These are phyloP conservation scores for Saccharomyces hybrid DNA, from an alignment of 1,139 yeast species.

Conservation along the genomic window DNA sequence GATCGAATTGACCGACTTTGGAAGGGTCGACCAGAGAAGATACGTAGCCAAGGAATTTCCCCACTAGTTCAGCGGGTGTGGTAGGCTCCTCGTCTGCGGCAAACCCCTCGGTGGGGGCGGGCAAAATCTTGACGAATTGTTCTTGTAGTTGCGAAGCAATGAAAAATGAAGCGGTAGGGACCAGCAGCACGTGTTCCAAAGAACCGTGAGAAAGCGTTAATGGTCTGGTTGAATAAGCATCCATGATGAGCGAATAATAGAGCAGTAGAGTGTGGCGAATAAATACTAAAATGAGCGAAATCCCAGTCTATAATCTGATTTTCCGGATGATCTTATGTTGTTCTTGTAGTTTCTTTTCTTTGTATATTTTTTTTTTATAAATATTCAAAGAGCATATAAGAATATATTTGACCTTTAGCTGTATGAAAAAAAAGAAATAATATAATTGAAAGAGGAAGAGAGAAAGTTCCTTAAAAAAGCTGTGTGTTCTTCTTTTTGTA, in stretches of 20 bases:
- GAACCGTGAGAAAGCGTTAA: slow-evolving; percentile 77
- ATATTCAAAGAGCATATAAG: slow-evolving; percentile 1
- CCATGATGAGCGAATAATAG: slow-evolving; percentile 10
- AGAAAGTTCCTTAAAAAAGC: not conserved
- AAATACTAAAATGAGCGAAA: not conserved
- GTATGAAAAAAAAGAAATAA: not conserved
- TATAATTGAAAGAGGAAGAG: not conserved
- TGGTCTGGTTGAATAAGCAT: slow-evolving; percentile 52
- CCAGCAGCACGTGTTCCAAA: slow-evolving; percentile 79
- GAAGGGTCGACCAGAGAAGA: slow-evolving; percentile 48
- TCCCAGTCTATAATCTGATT: not conserved
- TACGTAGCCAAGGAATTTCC: slow-evolving; percentile 75
- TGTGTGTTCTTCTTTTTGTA: not conserved
- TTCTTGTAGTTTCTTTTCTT: not conserved
- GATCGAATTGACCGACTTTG: slow-evolving; percentile 50
- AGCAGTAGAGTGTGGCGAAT: not conserved
- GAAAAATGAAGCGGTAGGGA: slow-evolving; percentile 74
- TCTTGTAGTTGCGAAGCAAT: slow-evolving; percentile 83
- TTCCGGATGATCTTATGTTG: not conserved
- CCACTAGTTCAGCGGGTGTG: slow-evolving; percentile 78
- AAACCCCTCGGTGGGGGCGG: slow-evolving; percentile 73
- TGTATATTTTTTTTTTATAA: not conserved
- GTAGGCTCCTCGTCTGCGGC: slow-evolving; percentile 88
- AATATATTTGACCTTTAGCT: not conserved
- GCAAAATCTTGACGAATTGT: slow-evolving; percentile 66